Percentiles rank a stretch among this genome's conserved stretches.
These are phyloP conservation scores for Astrephomene gubernaculifera DNA, from an alignment of 139 green algal genomes.

Conservation along the genomic window DNA sequence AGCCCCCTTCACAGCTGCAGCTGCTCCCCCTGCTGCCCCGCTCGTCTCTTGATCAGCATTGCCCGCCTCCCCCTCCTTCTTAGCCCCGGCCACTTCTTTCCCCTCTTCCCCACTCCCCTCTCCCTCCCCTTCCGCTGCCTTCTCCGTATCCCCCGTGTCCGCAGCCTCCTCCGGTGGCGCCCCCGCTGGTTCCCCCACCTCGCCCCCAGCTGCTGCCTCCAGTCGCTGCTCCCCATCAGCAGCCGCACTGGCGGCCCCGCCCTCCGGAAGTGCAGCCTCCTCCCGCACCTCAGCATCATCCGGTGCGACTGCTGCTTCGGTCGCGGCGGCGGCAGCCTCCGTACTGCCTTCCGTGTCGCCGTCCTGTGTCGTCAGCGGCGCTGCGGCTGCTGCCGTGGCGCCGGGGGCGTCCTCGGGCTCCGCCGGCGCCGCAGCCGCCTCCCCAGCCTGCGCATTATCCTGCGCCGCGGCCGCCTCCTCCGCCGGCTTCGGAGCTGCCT, in stretches of 20 bases:
- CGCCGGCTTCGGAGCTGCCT: not conserved
- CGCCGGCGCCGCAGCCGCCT: not conserved
- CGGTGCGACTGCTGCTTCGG: not conserved
- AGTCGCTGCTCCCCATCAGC: too few relatives aligned
- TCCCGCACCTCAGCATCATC: not conserved
- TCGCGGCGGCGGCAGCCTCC: not conserved
- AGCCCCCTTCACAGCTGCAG: too few relatives aligned
- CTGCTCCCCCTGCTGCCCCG: too few relatives aligned
- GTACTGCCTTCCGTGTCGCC: not conserved
- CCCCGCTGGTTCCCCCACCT: too few relatives aligned
- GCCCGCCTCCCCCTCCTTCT: not conserved
- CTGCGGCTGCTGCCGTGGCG: too few relatives aligned
- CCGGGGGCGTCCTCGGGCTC: not conserved
- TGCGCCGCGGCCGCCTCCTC: not conserved
- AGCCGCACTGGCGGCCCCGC: not conserved
- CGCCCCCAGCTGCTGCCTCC: too few relatives aligned
- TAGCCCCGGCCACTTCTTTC: not conserved
- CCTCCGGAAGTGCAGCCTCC: not conserved
- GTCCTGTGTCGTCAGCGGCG: not conserved
- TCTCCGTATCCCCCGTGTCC: not conserved
- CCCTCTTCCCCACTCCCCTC: not conserved
- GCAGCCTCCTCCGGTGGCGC: not conserved
- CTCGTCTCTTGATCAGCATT: too few relatives aligned
- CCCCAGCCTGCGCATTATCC: not conserved
- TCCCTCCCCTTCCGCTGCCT: not conserved